Percentiles rank a stretch among this genome's conserved stretches.
phyloP scores from a whole-genome alignment of 2,329 filamentous ascomycete genomes.

The Exophiala spinifera region DNA sequence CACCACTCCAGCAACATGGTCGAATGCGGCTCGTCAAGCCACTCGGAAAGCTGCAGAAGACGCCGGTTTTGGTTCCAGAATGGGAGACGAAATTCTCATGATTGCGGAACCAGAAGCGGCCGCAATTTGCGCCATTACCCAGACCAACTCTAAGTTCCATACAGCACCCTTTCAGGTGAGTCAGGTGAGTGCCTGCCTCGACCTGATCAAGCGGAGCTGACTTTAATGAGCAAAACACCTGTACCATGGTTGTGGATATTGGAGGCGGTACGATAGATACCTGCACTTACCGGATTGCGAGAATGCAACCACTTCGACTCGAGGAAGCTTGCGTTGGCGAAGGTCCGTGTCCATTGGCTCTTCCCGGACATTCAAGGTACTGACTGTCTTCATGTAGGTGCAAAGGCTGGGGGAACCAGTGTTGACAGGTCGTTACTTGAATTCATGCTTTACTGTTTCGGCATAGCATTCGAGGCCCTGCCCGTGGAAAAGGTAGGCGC shows the following conservation, averaged over 20 bases:
- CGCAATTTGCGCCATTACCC: constrained; percentile 22
- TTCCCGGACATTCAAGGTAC: neutral
- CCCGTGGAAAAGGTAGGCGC: constrained; percentile 29
- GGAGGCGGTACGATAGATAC: constrained; percentile 28
- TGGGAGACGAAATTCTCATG: constrained; percentile 15
- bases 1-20: constrained; percentile 26
- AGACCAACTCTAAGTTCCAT: neutral
- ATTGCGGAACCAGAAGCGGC: constrained; percentile 30
- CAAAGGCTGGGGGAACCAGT: constrained; percentile 35
- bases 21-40: constrained; percentile 9
- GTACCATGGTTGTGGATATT: constrained; percentile 21
- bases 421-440: constrained; percentile 36
- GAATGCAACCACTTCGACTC: constrained; percentile 7
- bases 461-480: constrained; percentile 31
- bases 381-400: constrained; percentile 23
- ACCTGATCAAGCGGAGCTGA: neutral
- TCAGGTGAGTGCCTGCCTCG: neutral
- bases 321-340: constrained; percentile 11
- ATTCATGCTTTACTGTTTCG: constrained; percentile 33
- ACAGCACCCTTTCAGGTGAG: neutral
- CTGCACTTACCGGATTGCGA: constrained; percentile 3
- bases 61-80: constrained; percentile 22
- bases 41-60: constrained; percentile 15
- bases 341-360: neutral
- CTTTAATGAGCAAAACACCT: neutral